Evolutionary conservation across 148 eudicot species (phyloP).

Genomic region (Fagopyrum tataricum): DNA sequence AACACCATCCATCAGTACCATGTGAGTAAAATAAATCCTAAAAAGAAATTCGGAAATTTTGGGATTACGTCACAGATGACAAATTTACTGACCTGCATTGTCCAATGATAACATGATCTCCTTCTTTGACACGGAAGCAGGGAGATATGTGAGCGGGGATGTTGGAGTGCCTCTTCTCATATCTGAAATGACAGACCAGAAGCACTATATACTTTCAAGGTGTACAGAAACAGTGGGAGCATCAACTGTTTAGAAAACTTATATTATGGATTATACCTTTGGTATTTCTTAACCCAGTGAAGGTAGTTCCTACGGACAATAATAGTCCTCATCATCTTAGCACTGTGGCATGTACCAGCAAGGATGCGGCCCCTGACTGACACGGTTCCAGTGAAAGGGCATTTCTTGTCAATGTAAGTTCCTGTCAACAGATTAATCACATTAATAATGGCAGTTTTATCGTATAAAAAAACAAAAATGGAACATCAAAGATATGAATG

Average conservation of each 20-base stretch:
- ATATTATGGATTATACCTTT: conserved; percentile 26
- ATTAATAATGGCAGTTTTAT: too few species aligned
- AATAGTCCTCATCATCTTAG: conserved; percentile 72
- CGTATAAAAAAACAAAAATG: too few species aligned
- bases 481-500: too few species aligned
- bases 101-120: conserved; percentile 52
- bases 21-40: neutral
- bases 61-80: too few species aligned
- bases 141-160: conserved; percentile 29
- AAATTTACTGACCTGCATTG: conserved; percentile 43
- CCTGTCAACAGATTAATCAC: conserved; percentile 16
- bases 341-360: conserved; percentile 77
- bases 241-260: neutral
- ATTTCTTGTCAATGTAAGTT: conserved; percentile 35
- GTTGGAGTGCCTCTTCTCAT: conserved; percentile 10
- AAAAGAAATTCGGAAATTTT: too few species aligned
- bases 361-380: conserved; percentile 72
- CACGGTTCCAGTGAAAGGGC: conserved; percentile 68
- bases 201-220: neutral
- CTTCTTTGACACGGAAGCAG: conserved; percentile 55
- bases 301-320: conserved; percentile 65
- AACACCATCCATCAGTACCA: neutral
- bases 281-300: conserved; percentile 70
- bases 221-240: neutral
- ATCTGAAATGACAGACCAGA: neutral